phyloP scores from a whole-genome alignment of 495 filamentous ascomycete genomes.

The Lichina pygmaea region DNA sequence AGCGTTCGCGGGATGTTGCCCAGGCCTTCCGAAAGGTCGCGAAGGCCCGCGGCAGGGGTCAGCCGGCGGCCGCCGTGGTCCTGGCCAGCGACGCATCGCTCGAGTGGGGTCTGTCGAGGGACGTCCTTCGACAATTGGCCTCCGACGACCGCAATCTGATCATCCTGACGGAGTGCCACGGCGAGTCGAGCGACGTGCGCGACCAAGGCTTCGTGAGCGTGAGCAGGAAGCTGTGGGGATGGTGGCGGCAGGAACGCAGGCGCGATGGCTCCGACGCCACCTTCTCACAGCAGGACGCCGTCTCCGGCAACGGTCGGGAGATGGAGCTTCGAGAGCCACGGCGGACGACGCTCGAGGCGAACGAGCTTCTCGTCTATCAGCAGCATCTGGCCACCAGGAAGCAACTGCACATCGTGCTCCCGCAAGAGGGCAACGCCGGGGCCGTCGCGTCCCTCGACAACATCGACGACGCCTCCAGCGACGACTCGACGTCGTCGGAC shows the following conservation, averaged over 20 bases:
- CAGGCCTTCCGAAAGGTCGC: constrained; percentile 38
- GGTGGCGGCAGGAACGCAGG: constrained; percentile 33
- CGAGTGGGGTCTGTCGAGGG: constrained; percentile 86
- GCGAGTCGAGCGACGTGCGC: constrained; percentile 13
- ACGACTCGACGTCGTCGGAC: constrained; percentile 59
- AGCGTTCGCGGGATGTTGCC: constrained; percentile 25
- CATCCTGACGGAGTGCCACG: constrained; percentile 41
- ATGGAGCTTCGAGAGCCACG: constrained; percentile 29
- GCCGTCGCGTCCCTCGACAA: constrained; percentile 19
- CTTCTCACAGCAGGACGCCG: constrained; percentile 27
- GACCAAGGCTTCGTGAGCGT: constrained; percentile 7
- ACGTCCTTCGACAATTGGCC: constrained; percentile 50
- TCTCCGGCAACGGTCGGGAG: constrained; percentile 34
- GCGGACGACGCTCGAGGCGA: constrained; percentile 36
- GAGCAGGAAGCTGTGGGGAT: constrained; percentile 37
- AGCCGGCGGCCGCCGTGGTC: constrained; percentile 39
- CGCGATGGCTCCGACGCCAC: constrained; percentile 31
- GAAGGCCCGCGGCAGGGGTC: constrained; percentile 14
- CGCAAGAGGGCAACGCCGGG: constrained; percentile 25
- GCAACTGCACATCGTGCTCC: constrained; percentile 46
- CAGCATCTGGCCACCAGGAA: constrained; percentile 67
- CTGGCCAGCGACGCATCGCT: constrained; percentile 72
- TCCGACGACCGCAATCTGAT: constrained; percentile 54
- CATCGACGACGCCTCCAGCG: constrained; percentile 56
- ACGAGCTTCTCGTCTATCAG: constrained; percentile 58